Base-by-base conservation (phyloP, 331 rosid species). In the Saraca asoca region DNA sequence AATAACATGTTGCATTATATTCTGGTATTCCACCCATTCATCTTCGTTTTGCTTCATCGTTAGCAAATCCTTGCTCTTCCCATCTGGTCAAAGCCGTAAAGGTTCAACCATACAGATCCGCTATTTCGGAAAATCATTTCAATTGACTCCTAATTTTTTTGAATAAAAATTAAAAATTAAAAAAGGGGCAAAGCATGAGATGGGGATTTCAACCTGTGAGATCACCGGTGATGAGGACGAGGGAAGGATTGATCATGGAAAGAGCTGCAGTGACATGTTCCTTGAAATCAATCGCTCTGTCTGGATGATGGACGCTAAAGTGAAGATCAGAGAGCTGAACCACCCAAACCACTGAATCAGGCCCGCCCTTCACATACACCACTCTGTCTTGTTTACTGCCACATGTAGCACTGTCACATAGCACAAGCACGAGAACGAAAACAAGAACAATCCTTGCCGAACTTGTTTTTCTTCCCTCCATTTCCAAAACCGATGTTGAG, bases 311-410 rank as follows among this genome's bases (percentile, higher is more conserved):
- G 56, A 84, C 86, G 70, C 98, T 93, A 84, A 93, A 90, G 78
- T 93, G 98, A 67, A 93, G 96, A 86, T 93, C 97, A 46, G 98
- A 90, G 37, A 93, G 88, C 85, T 93, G 98, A 84, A 90, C 96
- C 57, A 75, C 74, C 98, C 98, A 93, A 55, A 90, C 69, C 50
- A 90, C 79, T 12, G 94, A 89, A 74, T 84, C 88, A 1, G 88
- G 80, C 20, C 58, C 79, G 64, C 86, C 92, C 14, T 80, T 76
- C n/a, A 72, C 66, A 48, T 76, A 58, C 14, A 72, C 66, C 58
- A 69, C 82, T 43, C 37, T 24, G 8, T 42, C 18, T 63, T 57
- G 42, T 24, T 24, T 3, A 24, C 31, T 24, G 31, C 31, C 31
- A 24, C 3, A 24, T 24, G 31, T 24, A 24, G 31, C 31, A 24